Evolutionary conservation across 495 filamentous ascomycete genomes (phyloP), one percentile per base, ranked within the genome.

Genomic region (Trichoderma orchidacearum): DNA sequence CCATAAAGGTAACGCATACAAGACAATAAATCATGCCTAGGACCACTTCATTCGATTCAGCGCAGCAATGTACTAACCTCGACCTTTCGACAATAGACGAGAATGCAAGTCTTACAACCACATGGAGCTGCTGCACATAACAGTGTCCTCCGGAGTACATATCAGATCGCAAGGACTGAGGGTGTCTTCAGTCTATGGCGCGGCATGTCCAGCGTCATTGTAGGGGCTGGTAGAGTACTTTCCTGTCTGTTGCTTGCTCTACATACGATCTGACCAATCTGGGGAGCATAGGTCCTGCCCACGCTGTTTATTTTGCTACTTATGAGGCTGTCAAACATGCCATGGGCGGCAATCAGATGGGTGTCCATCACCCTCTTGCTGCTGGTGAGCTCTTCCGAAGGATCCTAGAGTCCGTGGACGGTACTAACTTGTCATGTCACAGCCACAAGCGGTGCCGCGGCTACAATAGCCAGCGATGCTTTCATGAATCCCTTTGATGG

Each of bases 401-500:
- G n/a, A 9, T 36, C 9, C 32, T 36, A 36, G n/a, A 36, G 32
- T 36, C 9, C n/a, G 32, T n/a, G n/a, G n/a, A n/a, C n/a, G n/a
- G n/a, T n/a, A 57, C 53, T 51, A 35, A 35, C 56, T 63, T 9
- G 54, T 63, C 50, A 60, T 59, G 48, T 51, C 63, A 56, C 63
- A 95, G 92, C 91, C 34, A 80, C 86, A 53, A 94, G 90, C 66
- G 93, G 93, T 66, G 92, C 92, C 56, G 86, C 87, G 61, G 93
- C 93, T 53, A 97, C 93, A 0, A 96, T 96, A 64, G 89, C 90
- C 31, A 95, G 90, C 65, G 93, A 99, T 75, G 94, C 93, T 34
- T 76, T 99, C 52, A 99, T 99, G 93, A 99, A 97, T 68, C 93
- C 93, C 29, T 99, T 99, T 68, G 93, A 99, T 75, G 91, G 90